These are phyloP conservation scores for Trichoderma simmonsii DNA, from an alignment of 2,329 filamentous ascomycete species.

Conservation along the genomic window DNA sequence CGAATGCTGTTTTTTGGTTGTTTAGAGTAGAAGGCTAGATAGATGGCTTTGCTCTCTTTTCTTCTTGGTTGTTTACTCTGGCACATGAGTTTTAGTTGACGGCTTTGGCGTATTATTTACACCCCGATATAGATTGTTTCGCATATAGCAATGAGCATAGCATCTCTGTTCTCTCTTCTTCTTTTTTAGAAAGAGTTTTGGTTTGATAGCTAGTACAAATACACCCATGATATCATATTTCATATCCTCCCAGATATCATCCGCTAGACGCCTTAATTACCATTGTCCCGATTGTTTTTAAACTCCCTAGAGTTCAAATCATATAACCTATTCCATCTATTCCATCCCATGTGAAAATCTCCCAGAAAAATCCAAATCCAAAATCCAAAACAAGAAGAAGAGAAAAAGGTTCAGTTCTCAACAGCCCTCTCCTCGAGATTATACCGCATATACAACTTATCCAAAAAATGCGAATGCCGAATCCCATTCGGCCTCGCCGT, in stretches of 20 bases:
- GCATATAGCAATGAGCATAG: neutral
- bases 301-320: neutral
- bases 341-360: too few relatives aligned
- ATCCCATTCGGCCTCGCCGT: slow-evolving; percentile 75
- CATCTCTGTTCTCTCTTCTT: neutral
- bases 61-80: neutral
- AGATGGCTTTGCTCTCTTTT: neutral
- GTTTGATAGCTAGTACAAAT: neutral
- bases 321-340: slow-evolving; percentile 3
- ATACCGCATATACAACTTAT: slow-evolving; percentile 79
- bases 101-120: neutral
- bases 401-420: neutral
- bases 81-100: neutral
- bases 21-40: neutral
- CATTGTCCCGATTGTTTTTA: neutral
- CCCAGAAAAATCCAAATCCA: neutral
- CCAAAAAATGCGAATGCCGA: slow-evolving; percentile 83
- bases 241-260: neutral
- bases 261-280: neutral
- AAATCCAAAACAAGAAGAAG: neutral
- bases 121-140: neutral
- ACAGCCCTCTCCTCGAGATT: slow-evolving; percentile 27
- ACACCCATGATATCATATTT: neutral
- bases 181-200: neutral
- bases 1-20: neutral